phyloP scores from a whole-genome alignment of 805 yeast genomes.

The Geotrichum ghanense region DNA sequence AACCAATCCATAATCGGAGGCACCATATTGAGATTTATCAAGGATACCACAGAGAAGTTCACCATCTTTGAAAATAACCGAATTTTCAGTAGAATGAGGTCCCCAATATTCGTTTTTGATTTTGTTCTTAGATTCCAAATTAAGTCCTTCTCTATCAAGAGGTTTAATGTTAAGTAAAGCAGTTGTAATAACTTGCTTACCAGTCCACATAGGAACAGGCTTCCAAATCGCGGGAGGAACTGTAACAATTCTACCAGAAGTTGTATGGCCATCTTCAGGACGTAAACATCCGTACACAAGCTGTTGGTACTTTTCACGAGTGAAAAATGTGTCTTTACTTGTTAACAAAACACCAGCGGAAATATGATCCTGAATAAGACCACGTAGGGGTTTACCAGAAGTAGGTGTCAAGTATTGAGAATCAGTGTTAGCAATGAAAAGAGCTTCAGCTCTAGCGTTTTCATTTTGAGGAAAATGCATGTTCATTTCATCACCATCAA shows the following conservation, averaged over 20 bases:
- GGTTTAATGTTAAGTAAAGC: constrained; percentile 83
- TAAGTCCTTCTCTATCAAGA: constrained; percentile 78
- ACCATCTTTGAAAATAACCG: constrained; percentile 78
- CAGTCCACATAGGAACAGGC: constrained; percentile 93
- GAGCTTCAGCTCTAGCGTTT: constrained; percentile 93
- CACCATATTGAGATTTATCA: constrained; percentile 98
- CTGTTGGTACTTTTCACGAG: constrained; percentile 88
- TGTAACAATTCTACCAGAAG: constrained; percentile 46
- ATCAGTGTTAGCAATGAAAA: constrained; percentile 91
- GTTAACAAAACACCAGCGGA: constrained; percentile 99
- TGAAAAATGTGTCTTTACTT: constrained; percentile 80
- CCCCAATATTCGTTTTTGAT: constrained; percentile 96
- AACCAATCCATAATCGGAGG: constrained; percentile 91
- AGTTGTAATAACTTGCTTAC: constrained; percentile 94
- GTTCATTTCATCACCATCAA: constrained; percentile 99
- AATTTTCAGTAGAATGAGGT: constrained; percentile 67
- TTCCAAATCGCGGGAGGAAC: constrained; percentile 82
- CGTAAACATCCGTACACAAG: constrained; percentile 86
- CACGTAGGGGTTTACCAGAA: constrained; percentile 96
- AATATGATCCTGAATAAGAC: constrained; percentile 97
- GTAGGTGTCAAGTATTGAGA: constrained; percentile 97
- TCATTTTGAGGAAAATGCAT: constrained; percentile 99
- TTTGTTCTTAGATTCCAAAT: constrained; percentile 73
- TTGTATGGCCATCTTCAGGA: constrained; percentile 94
- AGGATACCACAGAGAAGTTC: constrained; percentile 83